Evolutionary conservation across 441 rosid genomes (phyloP).

Genomic region (Corymbia calophylla): DNA sequence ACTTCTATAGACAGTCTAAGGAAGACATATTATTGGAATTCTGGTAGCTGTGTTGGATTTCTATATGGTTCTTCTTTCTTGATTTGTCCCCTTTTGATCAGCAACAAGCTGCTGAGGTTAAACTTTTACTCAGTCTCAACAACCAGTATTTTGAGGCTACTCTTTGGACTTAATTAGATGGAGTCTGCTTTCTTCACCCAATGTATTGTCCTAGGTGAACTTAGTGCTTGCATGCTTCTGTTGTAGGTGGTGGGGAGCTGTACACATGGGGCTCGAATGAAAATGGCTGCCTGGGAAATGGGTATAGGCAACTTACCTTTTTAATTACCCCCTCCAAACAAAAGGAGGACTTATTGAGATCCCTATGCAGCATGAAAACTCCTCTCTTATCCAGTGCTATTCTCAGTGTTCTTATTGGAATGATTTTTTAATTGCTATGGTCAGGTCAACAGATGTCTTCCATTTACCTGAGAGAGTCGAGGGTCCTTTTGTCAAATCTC

Average conservation of each 20-base stretch:
- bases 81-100: not conserved
- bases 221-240: not conserved
- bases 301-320: conserved; percentile 26
- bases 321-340: not conserved
- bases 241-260: conserved; percentile 65
- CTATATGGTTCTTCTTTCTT: not conserved
- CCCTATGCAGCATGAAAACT: not conserved
- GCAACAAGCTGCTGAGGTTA: not conserved
- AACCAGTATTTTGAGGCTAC: not conserved
- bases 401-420: not conserved
- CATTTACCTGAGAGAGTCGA: conserved; percentile 71
- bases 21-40: not conserved
- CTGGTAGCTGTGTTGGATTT: not conserved
- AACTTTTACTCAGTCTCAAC: not conserved
- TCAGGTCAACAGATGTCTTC: conserved; percentile 56
- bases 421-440: not conserved
- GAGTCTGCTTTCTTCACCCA: not conserved
- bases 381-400: not conserved
- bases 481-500: conserved; percentile 58
- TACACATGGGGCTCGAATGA: conserved; percentile 92
- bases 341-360: not conserved
- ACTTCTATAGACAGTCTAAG: not conserved
- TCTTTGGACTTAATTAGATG: not conserved
- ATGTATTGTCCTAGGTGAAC: not conserved
- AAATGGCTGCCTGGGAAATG: conserved; percentile 92